Percentiles rank a stretch among this genome's conserved stretches.
Evolutionary conservation across 306 rosid species (phyloP).

Genomic region (Cicer bijugum): DNA sequence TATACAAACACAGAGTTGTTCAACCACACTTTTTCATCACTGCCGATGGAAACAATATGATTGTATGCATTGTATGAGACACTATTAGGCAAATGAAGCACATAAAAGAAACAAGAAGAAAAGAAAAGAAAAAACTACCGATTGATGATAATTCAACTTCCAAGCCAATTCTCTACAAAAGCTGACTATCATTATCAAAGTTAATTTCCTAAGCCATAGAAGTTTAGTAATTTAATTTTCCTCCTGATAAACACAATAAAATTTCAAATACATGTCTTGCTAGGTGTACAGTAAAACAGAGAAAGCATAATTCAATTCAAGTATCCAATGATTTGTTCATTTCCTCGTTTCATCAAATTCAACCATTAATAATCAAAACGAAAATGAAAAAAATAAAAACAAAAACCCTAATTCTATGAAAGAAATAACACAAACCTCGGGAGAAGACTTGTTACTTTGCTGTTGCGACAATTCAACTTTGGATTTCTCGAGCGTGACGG

Average conservation of each 20-base stretch:
- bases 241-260: not conserved
- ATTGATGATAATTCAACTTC: conserved; percentile 2
- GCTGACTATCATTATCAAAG: not conserved
- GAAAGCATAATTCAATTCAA: conserved; percentile 10
- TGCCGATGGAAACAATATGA: not conserved
- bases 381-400: not conserved
- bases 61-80: not conserved
- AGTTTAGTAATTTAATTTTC: not conserved
- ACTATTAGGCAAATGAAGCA: not conserved
- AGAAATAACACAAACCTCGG: conserved; percentile 61
- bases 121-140: not conserved
- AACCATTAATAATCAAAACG: not conserved
- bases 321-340: not conserved
- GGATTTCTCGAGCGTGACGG: conserved; percentile 87
- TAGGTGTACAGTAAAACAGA: not conserved
- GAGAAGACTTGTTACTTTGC: conserved; percentile 65
- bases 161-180: not conserved
- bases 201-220: not conserved
- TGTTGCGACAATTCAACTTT: conserved; percentile 79
- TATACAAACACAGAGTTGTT: conserved; percentile 2
- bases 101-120: not conserved
- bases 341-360: not conserved
- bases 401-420: conserved; percentile 24
- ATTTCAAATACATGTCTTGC: not conserved
- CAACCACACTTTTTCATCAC: not conserved